Percentiles rank a stretch among this genome's conserved stretches.
phyloP scores from a whole-genome alignment of 2,329 filamentous ascomycete species.

The Neophaeococcomyces aloes region DNA sequence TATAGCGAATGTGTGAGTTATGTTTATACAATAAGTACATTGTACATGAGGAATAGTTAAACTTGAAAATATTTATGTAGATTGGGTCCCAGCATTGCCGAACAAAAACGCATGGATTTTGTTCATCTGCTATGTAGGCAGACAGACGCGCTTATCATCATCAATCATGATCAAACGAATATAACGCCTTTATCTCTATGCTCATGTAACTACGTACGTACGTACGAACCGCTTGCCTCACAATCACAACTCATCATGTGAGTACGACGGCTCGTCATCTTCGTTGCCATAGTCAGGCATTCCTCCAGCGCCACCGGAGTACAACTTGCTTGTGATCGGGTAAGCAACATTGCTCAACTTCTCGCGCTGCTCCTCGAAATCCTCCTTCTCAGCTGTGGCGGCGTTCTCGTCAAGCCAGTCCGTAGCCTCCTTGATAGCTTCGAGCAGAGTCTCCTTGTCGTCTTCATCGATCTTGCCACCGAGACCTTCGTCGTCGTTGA shows the following conservation, averaged over 20 bases:
- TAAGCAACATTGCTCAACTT: slow-evolving; percentile 94
- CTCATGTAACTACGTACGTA: not conserved
- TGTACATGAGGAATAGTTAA: too few relatives aligned
- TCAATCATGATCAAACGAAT: not conserved
- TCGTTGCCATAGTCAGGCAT: slow-evolving; percentile 48
- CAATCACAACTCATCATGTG: slow-evolving; percentile 69
- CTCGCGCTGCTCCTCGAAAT: slow-evolving; percentile 99
- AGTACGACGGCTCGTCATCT: slow-evolving; percentile 52
- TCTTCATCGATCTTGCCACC: slow-evolving; percentile 98
- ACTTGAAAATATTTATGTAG: too few relatives aligned
- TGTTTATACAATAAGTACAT: too few relatives aligned
- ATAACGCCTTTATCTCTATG: not conserved
- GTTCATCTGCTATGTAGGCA: not conserved
- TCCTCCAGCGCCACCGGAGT: slow-evolving; percentile 58
- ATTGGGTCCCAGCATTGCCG: too few relatives aligned
- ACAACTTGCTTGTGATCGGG: slow-evolving; percentile 98
- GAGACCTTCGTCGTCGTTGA: slow-evolving; percentile 90
- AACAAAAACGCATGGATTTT: not conserved
- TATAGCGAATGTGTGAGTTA: too few relatives aligned
- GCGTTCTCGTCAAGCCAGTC: slow-evolving; percentile 97
- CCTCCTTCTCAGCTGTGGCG: slow-evolving; percentile 72
- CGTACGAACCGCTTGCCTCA: not conserved
- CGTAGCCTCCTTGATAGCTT: slow-evolving; percentile 91
- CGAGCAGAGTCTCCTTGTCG: slow-evolving; percentile 92
- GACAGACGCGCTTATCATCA: not conserved